These are phyloP conservation scores for Hagleromyces aurorensis DNA, from an alignment of 805 yeast genomes.

Conservation along the genomic window DNA sequence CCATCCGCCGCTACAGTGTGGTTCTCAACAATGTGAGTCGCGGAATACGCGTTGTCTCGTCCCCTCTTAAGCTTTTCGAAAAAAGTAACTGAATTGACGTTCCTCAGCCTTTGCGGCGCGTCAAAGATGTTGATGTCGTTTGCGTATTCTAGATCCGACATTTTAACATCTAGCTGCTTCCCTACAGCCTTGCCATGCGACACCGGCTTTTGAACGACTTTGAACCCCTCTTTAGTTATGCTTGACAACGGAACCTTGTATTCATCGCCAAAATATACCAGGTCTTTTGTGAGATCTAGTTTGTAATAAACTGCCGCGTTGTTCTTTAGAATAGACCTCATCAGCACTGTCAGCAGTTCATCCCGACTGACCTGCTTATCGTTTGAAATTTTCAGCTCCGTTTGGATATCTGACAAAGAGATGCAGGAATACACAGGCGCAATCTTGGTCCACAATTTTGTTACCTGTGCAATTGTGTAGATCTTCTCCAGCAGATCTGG, in stretches of 20 bases:
- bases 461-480: slow-evolving; percentile 13
- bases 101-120: slow-evolving; percentile 9
- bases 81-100: slow-evolving; percentile 8
- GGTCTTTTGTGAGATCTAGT: slow-evolving; percentile 23
- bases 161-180: slow-evolving; percentile 1
- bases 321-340: slow-evolving; percentile 24
- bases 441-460: slow-evolving; percentile 22
- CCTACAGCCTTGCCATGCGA: not conserved
- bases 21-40: slow-evolving; percentile 4
- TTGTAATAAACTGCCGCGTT: slow-evolving; percentile 24
- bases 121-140: slow-evolving; percentile 20
- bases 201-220: slow-evolving; percentile 1
- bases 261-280: slow-evolving; percentile 25
- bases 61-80: slow-evolving; percentile 13
- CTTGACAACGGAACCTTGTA: slow-evolving; percentile 14
- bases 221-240: slow-evolving; percentile 9
- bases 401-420: slow-evolving; percentile 20
- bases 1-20: too few relatives aligned
- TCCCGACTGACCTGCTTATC: slow-evolving; percentile 13
- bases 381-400: slow-evolving; percentile 9
- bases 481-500: slow-evolving; percentile 10
- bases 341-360: slow-evolving; percentile 21
- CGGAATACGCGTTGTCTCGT: slow-evolving; percentile 8
- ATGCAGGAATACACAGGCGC: slow-evolving; percentile 26
- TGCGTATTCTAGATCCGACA: slow-evolving; percentile 16